These are phyloP conservation scores for Claviceps africana DNA, from an alignment of 2,329 filamentous ascomycete genomes.

Conservation along the genomic window DNA sequence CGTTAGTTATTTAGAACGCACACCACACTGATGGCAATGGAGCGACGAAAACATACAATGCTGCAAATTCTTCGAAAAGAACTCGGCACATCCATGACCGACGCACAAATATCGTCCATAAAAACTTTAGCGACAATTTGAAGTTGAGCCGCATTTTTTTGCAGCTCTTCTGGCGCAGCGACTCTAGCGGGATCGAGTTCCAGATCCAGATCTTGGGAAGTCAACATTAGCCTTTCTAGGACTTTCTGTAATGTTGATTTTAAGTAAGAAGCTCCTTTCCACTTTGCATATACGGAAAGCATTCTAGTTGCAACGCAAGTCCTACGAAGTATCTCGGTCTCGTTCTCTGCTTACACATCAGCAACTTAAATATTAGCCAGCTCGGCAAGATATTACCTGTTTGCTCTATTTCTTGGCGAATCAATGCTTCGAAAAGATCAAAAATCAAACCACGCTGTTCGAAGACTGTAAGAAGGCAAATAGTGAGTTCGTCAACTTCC, in stretches of 20 bases:
- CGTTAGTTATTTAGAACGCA: not conserved
- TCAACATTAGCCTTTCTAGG: constrained; percentile 50
- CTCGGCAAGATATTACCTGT: constrained; percentile 30
- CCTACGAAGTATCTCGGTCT: constrained; percentile 51
- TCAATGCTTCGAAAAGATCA: constrained; percentile 48
- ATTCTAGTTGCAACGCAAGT: constrained; percentile 62
- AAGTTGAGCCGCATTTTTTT: constrained; percentile 52
- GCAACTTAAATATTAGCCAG: not conserved
- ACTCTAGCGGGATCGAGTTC: constrained; percentile 53
- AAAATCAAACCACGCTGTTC: constrained; percentile 51
- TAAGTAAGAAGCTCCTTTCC: constrained; percentile 53
- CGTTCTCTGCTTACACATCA: constrained; percentile 36
- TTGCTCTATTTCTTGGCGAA: constrained; percentile 55
- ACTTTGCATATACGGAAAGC: constrained; percentile 57
- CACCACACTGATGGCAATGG: not conserved
- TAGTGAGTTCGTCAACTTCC: constrained; percentile 55
- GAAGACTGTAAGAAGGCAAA: constrained; percentile 55
- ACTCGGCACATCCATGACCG: constrained; percentile 44
- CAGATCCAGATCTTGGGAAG: constrained; percentile 52
- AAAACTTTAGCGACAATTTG: constrained; percentile 56
- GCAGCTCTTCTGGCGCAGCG: constrained; percentile 44
- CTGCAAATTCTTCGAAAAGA: constrained; percentile 54
- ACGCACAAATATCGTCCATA: constrained; percentile 56
- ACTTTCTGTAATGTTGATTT: constrained; percentile 52
- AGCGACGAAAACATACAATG: constrained; percentile 33